Evolutionary conservation across 1,284 basidiomycete genomes (phyloP).

Genomic region (Sanghuangporus sanghuang): DNA sequence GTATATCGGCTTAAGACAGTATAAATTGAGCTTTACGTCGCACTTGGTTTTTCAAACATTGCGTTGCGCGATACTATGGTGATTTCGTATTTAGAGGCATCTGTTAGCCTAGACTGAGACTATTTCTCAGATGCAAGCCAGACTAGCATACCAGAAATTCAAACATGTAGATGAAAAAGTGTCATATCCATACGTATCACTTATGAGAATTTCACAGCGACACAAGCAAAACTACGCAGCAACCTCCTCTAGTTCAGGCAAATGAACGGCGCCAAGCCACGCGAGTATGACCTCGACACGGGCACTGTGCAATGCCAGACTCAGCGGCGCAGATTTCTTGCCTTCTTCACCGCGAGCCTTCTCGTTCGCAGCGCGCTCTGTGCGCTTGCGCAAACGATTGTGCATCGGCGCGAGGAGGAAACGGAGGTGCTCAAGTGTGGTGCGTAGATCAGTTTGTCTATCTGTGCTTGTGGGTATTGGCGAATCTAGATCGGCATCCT

Average conservation of each 20-base stretch:
- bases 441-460: constrained; percentile 32
- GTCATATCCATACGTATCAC: neutral
- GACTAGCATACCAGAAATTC: too few species aligned
- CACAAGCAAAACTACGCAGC: constrained; percentile 20
- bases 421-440: constrained; percentile 56
- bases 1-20: too few species aligned
- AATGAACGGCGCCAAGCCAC: constrained; percentile 73
- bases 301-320: constrained; percentile 77
- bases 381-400: constrained; percentile 48
- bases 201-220: constrained; percentile 21
- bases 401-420: constrained; percentile 65
- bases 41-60: too few species aligned
- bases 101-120: too few species aligned
- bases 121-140: too few species aligned
- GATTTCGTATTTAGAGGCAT: too few species aligned
- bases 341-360: constrained; percentile 34
- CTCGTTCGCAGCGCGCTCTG: constrained; percentile 39
- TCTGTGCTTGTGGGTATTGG: constrained; percentile 21
- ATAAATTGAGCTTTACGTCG: too few species aligned
- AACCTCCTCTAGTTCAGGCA: constrained; percentile 58
- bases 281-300: constrained; percentile 77
- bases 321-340: constrained; percentile 57
- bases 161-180: too few species aligned
- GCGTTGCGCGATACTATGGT: too few species aligned
- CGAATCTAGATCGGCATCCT: constrained; percentile 19